Conservation (phyloP, 2,329 filamentous ascomycete genomes). For the Fusarium sulawesiense region DNA sequence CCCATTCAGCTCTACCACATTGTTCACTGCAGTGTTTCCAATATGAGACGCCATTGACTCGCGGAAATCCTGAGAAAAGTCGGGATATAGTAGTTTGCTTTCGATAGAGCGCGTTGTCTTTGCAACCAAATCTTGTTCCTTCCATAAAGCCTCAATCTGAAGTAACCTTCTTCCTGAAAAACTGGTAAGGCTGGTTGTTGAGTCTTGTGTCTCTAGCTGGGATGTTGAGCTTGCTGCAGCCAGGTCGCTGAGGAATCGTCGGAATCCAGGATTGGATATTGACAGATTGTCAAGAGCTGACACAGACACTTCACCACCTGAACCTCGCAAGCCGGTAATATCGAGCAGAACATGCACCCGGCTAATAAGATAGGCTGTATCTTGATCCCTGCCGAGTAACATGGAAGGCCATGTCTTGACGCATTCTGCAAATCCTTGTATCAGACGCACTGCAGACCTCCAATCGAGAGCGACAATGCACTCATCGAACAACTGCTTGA, state of each 20-base stretch:
- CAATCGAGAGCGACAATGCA: slow-evolving; percentile 58
- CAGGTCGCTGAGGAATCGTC: slow-evolving; percentile 42
- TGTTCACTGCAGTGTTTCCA: slow-evolving; percentile 35
- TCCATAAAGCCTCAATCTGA: slow-evolving; percentile 51
- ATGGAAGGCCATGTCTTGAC: slow-evolving; percentile 44
- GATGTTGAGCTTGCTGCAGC: slow-evolving; percentile 23
- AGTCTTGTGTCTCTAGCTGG: not conserved
- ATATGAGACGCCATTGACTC: slow-evolving; percentile 47
- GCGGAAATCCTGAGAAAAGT: slow-evolving; percentile 47
- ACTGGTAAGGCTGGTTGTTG: not conserved
- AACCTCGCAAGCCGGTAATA: slow-evolving; percentile 48
- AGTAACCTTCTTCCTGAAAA: slow-evolving; percentile 45
- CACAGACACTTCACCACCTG: slow-evolving; percentile 9
- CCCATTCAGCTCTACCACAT: slow-evolving; percentile 37
- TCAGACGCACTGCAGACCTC: slow-evolving; percentile 49
- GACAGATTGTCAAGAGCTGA: slow-evolving; percentile 43
- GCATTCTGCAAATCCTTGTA: slow-evolving; percentile 46
- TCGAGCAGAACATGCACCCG: slow-evolving; percentile 53
- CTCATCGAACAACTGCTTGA: slow-evolving; percentile 56
- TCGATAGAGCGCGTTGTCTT: slow-evolving; percentile 50
- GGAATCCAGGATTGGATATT: slow-evolving; percentile 40
- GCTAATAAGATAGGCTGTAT: slow-evolving; percentile 45
- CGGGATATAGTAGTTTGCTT: slow-evolving; percentile 50
- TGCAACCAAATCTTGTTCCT: slow-evolving; percentile 47
- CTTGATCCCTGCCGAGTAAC: slow-evolving; percentile 40